Conservation (phyloP, 495 filamentous ascomycete species). For the Aspergillus ostianus region DNA sequence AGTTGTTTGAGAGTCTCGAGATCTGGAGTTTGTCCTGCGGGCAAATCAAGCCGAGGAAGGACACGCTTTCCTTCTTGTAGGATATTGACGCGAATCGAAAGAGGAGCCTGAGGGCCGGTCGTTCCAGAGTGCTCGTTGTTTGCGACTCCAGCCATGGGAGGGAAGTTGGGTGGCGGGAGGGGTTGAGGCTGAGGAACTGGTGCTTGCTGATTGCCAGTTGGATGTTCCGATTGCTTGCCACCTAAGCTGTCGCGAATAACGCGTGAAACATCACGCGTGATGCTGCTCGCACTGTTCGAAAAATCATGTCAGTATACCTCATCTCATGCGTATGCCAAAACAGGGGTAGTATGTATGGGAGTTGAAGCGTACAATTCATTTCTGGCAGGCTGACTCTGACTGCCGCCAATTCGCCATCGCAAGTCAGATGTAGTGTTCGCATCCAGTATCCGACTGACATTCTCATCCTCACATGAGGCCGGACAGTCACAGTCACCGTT, state of each 20-base stretch:
- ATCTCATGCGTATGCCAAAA: background rate
- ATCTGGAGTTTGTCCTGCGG: constrained; percentile 36
- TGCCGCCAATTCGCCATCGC: constrained; percentile 42
- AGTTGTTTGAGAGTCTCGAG: constrained; percentile 30
- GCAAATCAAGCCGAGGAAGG: constrained; percentile 37
- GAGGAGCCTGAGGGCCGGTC: constrained; percentile 17
- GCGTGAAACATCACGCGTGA: constrained; percentile 43
- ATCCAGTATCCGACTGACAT: constrained; percentile 37
- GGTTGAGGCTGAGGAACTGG: constrained; percentile 16
- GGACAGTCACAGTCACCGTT: constrained; percentile 33
- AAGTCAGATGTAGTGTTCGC: constrained; percentile 29
- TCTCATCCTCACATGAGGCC: constrained; percentile 31
- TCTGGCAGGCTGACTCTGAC: constrained; percentile 23
- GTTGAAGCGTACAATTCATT: constrained; percentile 42
- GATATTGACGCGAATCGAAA: constrained; percentile 41
- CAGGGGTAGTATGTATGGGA: background rate
- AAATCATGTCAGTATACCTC: constrained; percentile 12
- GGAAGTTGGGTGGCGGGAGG: constrained; percentile 19
- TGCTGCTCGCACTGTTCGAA: constrained; percentile 38
- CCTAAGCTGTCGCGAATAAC: constrained; percentile 42
- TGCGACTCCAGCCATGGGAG: constrained; percentile 11
- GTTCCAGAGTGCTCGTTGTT: constrained; percentile 7
- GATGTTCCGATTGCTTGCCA: constrained; percentile 21
- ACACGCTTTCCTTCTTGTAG: constrained; percentile 43
- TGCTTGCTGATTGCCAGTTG: constrained; percentile 14